Percentiles rank a stretch among this genome's conserved stretches.
phyloP scores from a whole-genome alignment of 164 flowering plant species.

The Cinnamomum micranthum region DNA sequence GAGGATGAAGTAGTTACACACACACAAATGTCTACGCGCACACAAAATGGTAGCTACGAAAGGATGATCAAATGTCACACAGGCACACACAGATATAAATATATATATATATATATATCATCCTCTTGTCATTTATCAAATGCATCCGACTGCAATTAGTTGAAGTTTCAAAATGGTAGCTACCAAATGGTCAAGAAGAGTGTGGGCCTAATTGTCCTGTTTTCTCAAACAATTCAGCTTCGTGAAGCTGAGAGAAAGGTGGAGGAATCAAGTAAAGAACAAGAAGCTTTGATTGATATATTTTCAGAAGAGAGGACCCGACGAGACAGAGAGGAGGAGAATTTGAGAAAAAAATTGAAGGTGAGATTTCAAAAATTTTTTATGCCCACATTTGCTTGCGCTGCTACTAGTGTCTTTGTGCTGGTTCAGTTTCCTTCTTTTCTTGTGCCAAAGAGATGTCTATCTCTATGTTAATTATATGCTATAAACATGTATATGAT shows the following conservation, averaged over 20 bases:
- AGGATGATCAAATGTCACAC: too few species aligned
- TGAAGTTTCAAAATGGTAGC: constrained; percentile 33
- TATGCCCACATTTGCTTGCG: not conserved
- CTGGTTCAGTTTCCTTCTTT: not conserved
- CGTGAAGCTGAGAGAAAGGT: constrained; percentile 35
- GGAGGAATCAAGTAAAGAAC: constrained; percentile 65
- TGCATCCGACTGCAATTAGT: not conserved
- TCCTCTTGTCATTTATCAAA: too few species aligned
- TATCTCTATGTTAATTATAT: too few species aligned
- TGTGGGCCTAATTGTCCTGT: constrained; percentile 35
- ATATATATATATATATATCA: too few species aligned
- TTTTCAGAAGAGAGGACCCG: constrained; percentile 72
- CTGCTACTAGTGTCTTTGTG: not conserved
- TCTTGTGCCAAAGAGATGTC: not conserved
- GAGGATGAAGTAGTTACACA: not conserved
- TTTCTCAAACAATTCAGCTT: constrained; percentile 34
- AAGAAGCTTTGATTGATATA: constrained; percentile 61
- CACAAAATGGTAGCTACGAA: too few species aligned
- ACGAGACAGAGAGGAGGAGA: constrained; percentile 66
- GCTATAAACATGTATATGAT: too few species aligned
- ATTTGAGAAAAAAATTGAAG: constrained; percentile 61
- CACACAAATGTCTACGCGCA: too few species aligned
- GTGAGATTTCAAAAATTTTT: constrained; percentile 18
- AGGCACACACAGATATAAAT: too few species aligned
- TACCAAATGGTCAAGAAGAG: constrained; percentile 58